These are phyloP conservation scores for Colletotrichum karsti DNA, from an alignment of 2,329 filamentous ascomycete genomes.

Conservation along the genomic window DNA sequence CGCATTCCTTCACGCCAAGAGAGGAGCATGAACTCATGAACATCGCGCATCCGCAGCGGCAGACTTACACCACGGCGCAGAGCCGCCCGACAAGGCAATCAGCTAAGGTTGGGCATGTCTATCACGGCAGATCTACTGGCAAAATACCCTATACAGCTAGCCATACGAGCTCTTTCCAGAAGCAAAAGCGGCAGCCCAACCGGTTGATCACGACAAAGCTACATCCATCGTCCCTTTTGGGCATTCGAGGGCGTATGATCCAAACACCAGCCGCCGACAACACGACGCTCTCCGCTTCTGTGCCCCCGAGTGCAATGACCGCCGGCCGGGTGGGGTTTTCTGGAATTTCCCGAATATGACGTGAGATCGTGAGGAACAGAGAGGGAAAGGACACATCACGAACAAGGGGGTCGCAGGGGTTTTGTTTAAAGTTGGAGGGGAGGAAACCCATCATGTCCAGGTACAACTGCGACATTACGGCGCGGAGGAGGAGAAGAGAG, in stretches of 20 bases:
- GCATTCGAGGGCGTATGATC: neutral
- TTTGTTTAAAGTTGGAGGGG: constrained; percentile 3
- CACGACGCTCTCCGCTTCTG: neutral
- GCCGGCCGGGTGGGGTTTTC: neutral
- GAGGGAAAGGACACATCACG: constrained; percentile 1
- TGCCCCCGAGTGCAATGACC: neutral
- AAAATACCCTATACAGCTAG: too few relatives aligned
- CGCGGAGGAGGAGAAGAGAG: neutral
- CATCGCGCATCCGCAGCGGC: too few relatives aligned
- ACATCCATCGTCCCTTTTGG: neutral
- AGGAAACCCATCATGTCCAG: constrained; percentile 1
- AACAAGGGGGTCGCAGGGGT: neutral
- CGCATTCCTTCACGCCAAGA: too few relatives aligned
- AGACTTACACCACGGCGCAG: neutral
- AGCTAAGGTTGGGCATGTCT: neutral
- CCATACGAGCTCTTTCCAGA: too few relatives aligned
- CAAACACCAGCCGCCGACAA: neutral
- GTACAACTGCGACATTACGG: neutral
- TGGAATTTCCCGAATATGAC: constrained; percentile 24
- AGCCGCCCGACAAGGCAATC: neutral
- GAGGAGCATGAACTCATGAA: neutral
- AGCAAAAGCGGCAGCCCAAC: too few relatives aligned
- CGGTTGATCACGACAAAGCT: neutral
- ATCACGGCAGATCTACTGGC: neutral
- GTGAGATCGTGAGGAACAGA: constrained; percentile 9